Evolutionary conservation across 2,329 filamentous ascomycete species (phyloP).

Genomic region (Podosphaera xanthii): DNA sequence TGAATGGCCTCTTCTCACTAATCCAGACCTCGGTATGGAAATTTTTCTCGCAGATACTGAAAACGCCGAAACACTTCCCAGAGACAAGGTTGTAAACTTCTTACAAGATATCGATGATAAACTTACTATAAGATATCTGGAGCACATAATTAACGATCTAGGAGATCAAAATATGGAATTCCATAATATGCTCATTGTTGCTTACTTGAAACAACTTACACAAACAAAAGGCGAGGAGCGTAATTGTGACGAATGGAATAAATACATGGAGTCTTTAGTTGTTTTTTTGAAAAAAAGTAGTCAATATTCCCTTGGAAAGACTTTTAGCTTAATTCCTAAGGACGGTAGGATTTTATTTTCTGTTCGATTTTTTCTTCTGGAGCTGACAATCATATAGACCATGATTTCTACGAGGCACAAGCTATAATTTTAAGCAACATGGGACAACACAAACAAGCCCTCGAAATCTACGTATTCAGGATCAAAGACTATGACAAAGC

Average conservation of each 20-base stretch:
- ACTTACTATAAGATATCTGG: slow-evolving; percentile 63
- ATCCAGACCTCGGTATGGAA: slow-evolving; percentile 65
- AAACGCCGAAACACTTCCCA: slow-evolving; percentile 74
- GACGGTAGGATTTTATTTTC: slow-evolving; percentile 36
- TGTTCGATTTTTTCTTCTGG: background rate
- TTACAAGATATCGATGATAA: slow-evolving; percentile 43
- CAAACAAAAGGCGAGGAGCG: slow-evolving; percentile 18
- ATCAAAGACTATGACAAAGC: slow-evolving; percentile 71
- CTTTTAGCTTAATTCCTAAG: slow-evolving; percentile 53
- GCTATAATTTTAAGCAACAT: slow-evolving; percentile 86
- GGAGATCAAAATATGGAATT: slow-evolving; percentile 68
- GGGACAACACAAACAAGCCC: slow-evolving; percentile 80
- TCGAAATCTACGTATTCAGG: slow-evolving; percentile 96
- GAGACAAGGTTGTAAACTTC: slow-evolving; percentile 53
- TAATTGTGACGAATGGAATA: slow-evolving; percentile 27
- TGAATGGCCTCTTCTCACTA: slow-evolving; percentile 58
- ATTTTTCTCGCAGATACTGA: slow-evolving; percentile 84
- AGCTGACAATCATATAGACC: slow-evolving; percentile 27
- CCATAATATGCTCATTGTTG: slow-evolving; percentile 60
- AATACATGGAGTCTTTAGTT: slow-evolving; percentile 43
- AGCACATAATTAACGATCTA: slow-evolving; percentile 75
- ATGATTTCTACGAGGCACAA: slow-evolving; percentile 68
- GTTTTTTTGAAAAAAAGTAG: slow-evolving; percentile 52
- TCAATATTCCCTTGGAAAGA: slow-evolving; percentile 60
- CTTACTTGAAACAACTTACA: slow-evolving; percentile 32